Base-by-base conservation (phyloP, 2,329 filamentous ascomycete genomes). In the Magnaporthiopsis poae region DNA sequence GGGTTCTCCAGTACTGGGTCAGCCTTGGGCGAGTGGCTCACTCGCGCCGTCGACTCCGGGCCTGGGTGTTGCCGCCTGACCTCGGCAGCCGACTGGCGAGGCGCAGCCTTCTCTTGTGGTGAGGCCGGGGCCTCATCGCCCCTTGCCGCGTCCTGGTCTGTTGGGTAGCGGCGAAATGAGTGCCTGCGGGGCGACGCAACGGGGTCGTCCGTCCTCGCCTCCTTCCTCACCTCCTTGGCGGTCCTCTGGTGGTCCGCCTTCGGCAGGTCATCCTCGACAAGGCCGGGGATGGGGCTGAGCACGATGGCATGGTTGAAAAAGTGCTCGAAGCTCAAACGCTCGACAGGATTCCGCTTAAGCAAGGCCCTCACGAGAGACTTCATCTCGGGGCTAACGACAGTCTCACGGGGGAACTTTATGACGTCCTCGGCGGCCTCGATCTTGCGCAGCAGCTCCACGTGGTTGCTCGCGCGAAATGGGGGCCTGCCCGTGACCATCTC, bases 401-500 rank as follows among this genome's bases (percentile, higher is more conserved):
- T 84, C 64, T 92, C 90, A 71, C 86, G 86, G 0, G 90, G 87
- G 71, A 98, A 98, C 70, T 84, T 87, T 77, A 98, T 96, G 69
- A 86, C 82, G 74, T 98, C 94, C 69, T 96, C 90, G 25, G 90
- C 88, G 68, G 89, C 89, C 76, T 98, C 94, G 70, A 99, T 99
- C 79, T 90, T 95, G 68, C 91, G 87, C 61, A 98, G 83, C 52
- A 99, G 81, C 75, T 99, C 95, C 60, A 99, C 93, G 74, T 99
- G 95, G 74, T 99, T 98, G 66, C 87, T 87, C 39, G 95, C 95
- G 70, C 92, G 85, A 78, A 98, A 99, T 0, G 95, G 95, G 29
- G 95, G 92, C 69, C 87, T 89, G 65, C 93, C 94, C 8, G 89
- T 91, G 68, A 95, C 87, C 93, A 99, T 96, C 79, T 99, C 95